These are phyloP conservation scores for Chrysoporthe austroafricana DNA, from an alignment of 2,329 filamentous ascomycete species.

Conservation along the genomic window DNA sequence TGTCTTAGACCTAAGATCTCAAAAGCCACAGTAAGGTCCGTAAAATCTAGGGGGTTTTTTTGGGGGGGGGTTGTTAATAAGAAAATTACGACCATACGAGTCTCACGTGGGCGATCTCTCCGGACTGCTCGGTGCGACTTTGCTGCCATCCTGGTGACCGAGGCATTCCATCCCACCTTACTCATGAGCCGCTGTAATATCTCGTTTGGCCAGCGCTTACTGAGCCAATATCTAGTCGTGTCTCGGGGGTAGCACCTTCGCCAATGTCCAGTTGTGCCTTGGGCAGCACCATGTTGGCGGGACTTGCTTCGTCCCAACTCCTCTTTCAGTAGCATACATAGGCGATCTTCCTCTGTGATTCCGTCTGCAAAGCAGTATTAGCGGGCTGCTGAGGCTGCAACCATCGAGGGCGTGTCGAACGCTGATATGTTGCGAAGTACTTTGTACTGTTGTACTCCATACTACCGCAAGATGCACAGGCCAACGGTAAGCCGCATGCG, in stretches of 20 bases:
- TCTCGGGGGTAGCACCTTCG: neutral
- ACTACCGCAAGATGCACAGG: slow-evolving; percentile 3
- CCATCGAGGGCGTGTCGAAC: neutral
- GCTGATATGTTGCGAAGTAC: neutral
- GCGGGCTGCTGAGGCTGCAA: slow-evolving; percentile 1
- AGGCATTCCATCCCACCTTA: neutral
- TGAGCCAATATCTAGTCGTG: neutral
- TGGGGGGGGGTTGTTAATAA: neutral
- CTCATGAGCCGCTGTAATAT: neutral
- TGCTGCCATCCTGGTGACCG: neutral
- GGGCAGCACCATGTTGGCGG: neutral
- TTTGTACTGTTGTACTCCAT: neutral
- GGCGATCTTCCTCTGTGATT: neutral
- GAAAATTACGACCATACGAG: too few species aligned
- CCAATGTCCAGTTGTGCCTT: neutral
- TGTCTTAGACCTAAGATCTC: neutral
- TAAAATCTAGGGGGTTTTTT: neutral
- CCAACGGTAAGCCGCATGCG: slow-evolving; percentile 12
- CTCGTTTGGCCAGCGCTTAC: neutral
- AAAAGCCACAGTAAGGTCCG: neutral
- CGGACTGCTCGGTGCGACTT: neutral
- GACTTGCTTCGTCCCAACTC: neutral
- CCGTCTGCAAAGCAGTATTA: neutral
- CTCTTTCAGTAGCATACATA: neutral
- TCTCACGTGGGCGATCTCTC: neutral